Evolutionary conservation across 306 rosid species (phyloP).

Genomic region (Canavalia ensiformis): DNA sequence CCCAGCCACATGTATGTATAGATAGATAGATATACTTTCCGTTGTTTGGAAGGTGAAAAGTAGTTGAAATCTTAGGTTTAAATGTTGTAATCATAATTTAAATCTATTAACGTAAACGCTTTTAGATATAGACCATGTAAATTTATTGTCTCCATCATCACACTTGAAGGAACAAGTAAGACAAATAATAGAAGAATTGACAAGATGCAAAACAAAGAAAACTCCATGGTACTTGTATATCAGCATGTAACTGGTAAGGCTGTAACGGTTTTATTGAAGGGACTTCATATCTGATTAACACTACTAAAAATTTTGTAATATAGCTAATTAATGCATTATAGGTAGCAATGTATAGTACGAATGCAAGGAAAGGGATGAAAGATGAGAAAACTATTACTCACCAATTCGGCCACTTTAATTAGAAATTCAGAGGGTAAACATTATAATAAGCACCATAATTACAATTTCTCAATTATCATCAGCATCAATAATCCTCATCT

Average conservation of each 20-base stretch:
- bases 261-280: neutral
- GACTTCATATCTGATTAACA: neutral
- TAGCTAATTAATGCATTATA: neutral
- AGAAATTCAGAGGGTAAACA: constrained; percentile 26
- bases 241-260: neutral
- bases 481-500: constrained; percentile 1
- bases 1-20: neutral
- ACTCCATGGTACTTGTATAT: neutral
- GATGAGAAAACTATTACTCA: constrained; percentile 22
- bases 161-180: neutral
- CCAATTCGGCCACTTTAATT: constrained; percentile 3
- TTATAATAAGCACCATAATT: neutral
- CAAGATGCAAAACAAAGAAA: neutral
- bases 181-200: neutral
- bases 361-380: neutral
- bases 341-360: neutral
- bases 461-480: constrained; percentile 41
- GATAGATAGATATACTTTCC: neutral
- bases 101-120: neutral
- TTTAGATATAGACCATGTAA: neutral
- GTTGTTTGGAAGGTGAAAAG: constrained; percentile 10
- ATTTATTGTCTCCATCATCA: constrained; percentile 7
- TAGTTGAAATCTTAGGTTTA: neutral
- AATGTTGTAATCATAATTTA: neutral
- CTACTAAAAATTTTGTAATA: neutral